Evolutionary conservation across 352 stramenopile genomes (phyloP), one percentile per base, ranked within the genome.

Genomic region (Phytophthora chlamydospora): DNA sequence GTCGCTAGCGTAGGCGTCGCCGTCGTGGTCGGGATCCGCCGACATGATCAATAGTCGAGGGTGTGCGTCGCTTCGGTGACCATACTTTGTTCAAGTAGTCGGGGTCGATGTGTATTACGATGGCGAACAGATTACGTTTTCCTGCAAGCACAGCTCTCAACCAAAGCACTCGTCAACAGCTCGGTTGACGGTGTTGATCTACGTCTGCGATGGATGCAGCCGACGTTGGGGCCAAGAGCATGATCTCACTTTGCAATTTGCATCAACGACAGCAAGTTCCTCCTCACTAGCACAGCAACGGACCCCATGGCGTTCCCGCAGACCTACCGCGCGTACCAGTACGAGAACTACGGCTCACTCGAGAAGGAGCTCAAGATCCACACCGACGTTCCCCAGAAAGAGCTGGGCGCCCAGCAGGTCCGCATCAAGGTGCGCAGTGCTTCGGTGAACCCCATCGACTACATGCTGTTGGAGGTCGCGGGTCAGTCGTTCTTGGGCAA

Each of bases 1-100:
- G 29, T 75, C 70, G 38, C 62, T 69, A 4, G 14, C 58, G n/a
- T 78, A 76, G 33, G 34, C 55, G 29, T 66, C 69, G 12, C 58
- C 55, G 12, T 59, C 60, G 1, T 46, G 44, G 34, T 65, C 55
- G 2, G 51, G 35, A 42, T 62, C 57, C 17, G 44, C 44, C 41
- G 58, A 75, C 56, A 68, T 71, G 6, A 12, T 59, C 46, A 58
- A 57, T 68, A 32, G 46, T 13, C 17, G 52, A 36, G 40, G 33
- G 13, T 39, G 27, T 43, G 43, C 33, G 58, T 59, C 62, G 40
- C 45, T 66, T 66, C 55, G 16, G 0, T 19, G 42, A 38, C 11
- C 42, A 34, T 29, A 29, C 27, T 31, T 31, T 31, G 3, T 8
- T 31, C 27, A 31, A 31, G 27, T 31, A 31, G 1, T 31, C 27